Evolutionary conservation across 2,329 filamentous ascomycete species (phyloP).

Genomic region (Helotiales sp.): DNA sequence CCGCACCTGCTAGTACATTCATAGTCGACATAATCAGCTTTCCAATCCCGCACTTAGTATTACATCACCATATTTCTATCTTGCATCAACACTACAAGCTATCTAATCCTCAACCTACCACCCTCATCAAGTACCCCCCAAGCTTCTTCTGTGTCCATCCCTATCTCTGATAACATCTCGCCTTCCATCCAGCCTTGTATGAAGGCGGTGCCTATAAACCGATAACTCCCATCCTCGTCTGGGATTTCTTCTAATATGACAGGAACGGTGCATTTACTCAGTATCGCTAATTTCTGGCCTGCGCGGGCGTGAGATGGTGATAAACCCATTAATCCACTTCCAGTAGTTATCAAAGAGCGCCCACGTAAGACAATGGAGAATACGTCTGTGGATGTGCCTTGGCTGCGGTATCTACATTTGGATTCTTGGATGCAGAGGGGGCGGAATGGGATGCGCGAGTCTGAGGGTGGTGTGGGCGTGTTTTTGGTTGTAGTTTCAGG

Average conservation of each 20-base stretch:
- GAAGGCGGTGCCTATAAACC: constrained; percentile 9
- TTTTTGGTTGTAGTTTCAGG: no score
- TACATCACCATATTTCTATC: no score
- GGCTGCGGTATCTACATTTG: neutral
- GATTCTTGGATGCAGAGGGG: neutral
- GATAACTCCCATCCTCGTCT: constrained; percentile 4
- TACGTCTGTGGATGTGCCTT: neutral
- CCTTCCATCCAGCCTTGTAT: constrained; percentile 17
- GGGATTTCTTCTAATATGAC: constrained; percentile 7
- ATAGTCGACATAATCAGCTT: no score
- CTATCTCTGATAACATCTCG: constrained; percentile 1
- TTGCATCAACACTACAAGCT: no score
- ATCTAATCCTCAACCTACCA: constrained; percentile 9
- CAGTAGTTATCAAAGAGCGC: constrained; percentile 10
- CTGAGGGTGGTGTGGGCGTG: neutral
- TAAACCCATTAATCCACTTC: constrained; percentile 10
- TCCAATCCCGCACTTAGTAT: no score
- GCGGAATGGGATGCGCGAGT: neutral
- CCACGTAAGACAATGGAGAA: constrained; percentile 4
- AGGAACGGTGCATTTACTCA: constrained; percentile 12
- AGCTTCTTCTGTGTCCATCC: constrained; percentile 7
- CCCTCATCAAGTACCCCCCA: constrained; percentile 11
- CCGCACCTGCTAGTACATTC: no score
- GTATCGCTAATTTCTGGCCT: constrained; percentile 8
- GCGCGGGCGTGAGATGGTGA: constrained; percentile 5